These are phyloP conservation scores for Mycena latifolia DNA, from an alignment of 768 basidiomycete species.

Conservation along the genomic window DNA sequence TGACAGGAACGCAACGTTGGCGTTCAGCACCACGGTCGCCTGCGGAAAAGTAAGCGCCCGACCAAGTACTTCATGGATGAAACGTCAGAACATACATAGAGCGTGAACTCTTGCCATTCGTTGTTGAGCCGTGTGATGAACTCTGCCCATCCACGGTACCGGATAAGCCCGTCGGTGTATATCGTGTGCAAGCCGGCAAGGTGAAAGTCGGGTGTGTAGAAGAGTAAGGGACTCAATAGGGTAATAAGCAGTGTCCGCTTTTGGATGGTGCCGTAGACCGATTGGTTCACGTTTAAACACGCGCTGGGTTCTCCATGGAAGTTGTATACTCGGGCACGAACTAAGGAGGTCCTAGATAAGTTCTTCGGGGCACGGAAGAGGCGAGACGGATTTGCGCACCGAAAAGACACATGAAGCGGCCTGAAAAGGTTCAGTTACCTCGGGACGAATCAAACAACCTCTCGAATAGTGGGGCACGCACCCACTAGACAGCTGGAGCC, in stretches of 20 bases:
- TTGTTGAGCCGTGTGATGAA: constrained; percentile 58
- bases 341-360: constrained; percentile 40
- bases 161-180: constrained; percentile 61
- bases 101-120: constrained; percentile 66
- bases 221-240: constrained; percentile 57
- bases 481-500: constrained; percentile 43
- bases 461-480: constrained; percentile 35
- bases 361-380: neutral
- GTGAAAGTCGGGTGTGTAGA: constrained; percentile 63
- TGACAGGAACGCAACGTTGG: constrained; percentile 72
- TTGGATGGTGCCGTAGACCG: constrained; percentile 47
- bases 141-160: constrained; percentile 55
- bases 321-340: constrained; percentile 56
- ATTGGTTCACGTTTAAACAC: constrained; percentile 59
- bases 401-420: constrained; percentile 58
- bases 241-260: constrained; percentile 54
- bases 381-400: constrained; percentile 47
- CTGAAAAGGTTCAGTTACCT: too few species aligned
- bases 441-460: too few species aligned
- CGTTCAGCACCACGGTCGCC: constrained; percentile 69
- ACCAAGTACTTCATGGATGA: too few species aligned
- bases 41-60: too few species aligned
- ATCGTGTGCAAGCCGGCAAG: constrained; percentile 58
- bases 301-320: constrained; percentile 61
- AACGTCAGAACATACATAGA: constrained; percentile 66